phyloP scores from a whole-genome alignment of 2,329 filamentous ascomycete genomes.

The Pseudogymnoascus sp. region DNA sequence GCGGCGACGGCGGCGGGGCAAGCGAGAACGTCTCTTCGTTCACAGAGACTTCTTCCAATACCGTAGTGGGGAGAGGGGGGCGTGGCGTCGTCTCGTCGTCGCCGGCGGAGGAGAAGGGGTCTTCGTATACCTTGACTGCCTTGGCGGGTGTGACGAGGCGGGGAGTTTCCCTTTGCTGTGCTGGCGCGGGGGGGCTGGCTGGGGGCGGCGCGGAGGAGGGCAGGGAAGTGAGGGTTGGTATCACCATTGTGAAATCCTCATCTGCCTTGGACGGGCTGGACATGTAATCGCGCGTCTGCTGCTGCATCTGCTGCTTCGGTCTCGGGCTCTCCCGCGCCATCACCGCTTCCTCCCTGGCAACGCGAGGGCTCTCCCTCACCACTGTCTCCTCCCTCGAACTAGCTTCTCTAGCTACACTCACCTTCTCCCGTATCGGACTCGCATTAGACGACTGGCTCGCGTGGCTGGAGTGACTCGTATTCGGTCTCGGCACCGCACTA shows the following conservation, averaged over 20 bases:
- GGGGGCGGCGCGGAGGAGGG: slow-evolving; percentile 16
- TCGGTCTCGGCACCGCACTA: slow-evolving; percentile 24
- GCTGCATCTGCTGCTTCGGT: slow-evolving; percentile 12
- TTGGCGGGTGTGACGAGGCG: slow-evolving; percentile 20
- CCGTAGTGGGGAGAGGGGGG: slow-evolving; percentile 34
- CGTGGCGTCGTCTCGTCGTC: slow-evolving; percentile 39
- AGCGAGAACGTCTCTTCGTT: slow-evolving; percentile 40
- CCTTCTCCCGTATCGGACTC: slow-evolving; percentile 38
- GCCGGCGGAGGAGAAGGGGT: slow-evolving; percentile 43
- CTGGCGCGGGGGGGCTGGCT: slow-evolving; percentile 30
- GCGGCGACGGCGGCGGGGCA: background rate
- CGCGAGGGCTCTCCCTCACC: background rate
- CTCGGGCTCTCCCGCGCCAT: background rate
- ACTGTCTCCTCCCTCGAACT: background rate
- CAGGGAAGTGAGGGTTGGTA: slow-evolving; percentile 37
- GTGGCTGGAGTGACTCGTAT: slow-evolving; percentile 28
- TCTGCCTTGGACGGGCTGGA: slow-evolving; percentile 38
- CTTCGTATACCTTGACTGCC: slow-evolving; percentile 49
- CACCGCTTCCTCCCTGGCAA: background rate
- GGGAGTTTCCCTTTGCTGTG: slow-evolving; percentile 31
- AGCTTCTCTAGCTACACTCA: slow-evolving; percentile 11
- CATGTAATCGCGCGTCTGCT: slow-evolving; percentile 15
- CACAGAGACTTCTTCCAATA: slow-evolving; percentile 51
- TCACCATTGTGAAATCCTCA: slow-evolving; percentile 45
- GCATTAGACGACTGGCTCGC: slow-evolving; percentile 23